Evolutionary conservation across 169 alveolate genomes (phyloP), one percentile per base, ranked within the genome.

Genomic region (Perkinsus chesapeaki): DNA sequence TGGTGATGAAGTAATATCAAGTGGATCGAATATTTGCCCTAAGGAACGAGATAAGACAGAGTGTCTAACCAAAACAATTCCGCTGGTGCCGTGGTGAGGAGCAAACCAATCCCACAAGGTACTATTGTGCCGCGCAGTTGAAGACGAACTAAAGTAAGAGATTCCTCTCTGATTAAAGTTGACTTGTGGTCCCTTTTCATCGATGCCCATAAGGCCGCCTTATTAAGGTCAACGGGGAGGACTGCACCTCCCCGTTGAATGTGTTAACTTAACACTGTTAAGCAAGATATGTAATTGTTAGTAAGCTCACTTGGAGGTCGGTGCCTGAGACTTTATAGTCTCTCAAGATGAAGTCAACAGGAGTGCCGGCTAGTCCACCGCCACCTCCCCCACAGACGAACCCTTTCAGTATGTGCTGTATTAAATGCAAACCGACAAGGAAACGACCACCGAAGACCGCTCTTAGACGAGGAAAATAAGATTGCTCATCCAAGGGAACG

Each of bases 381-480:
- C n/a, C 39, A 19, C 92, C 92, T 0, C 92, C 92, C 38, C 92
- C 92, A 36, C 92, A 39, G 10, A 91, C 92, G 48, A 91, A 91
- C 34, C 92, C 92, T 38, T 91, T 91, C 92, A 91, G n/a, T 27
- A 91, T 39, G 72, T 91, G 92, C 7, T 91, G 92, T 60, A 60
- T 60, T 5, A 60, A 20, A 60, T 60, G 82, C 82, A 60, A 16
- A 9, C 82, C 82, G 12, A 60, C 27, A 0, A 60, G 82, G 82
- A 60, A 60, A 60, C 82, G 12, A 60, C 82, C 12, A 34, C 82
- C 82, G 82, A 60, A 60, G 31, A 60, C 31, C 3, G 31, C 31
- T 20, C 82, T 27, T 7, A 60, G 82, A 1, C 82, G 12, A 60
- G 7, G 31, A 23, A 60, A 60, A 60, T 60, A 60, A 60, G 82